Evolutionary conservation across 768 basidiomycete species (phyloP), one percentile per base, ranked within the genome.

Genomic region (Kondoa malvinella): DNA sequence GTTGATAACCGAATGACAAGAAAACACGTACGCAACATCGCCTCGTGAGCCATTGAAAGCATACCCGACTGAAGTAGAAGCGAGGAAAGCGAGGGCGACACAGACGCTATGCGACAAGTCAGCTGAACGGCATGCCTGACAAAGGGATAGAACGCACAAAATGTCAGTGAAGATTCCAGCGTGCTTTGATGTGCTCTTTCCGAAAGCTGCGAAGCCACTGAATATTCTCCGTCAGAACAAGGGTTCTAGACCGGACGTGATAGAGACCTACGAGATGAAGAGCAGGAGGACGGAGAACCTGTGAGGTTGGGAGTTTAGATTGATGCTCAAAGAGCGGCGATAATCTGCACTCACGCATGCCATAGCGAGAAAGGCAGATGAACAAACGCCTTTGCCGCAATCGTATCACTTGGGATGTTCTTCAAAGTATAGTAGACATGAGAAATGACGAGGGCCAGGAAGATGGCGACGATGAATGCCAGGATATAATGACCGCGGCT

Each of bases 21-120:
- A 14, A 25, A 56, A 56, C 50, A 25, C 14, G 25, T 25, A 25
- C 25, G 58, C 58, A 12, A 31, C 30, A 25, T 59, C 58, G 67
- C 94, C 94, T 76, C 92, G 88, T 1, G 83, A 79, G 15, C 86
- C 85, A 26, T 88, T 87, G 82, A 94, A 94, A 40, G 92, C 89
- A 77, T 99, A 99, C 1, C 89, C 87, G n/a, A 85, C 50, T 3
- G 70, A 34, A 1, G 72, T 74, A 33, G 56, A 62, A 21, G 67
- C 72, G 40, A 70, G 67, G 68, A 62, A 68, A 29, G 64, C 66
- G 25, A 31, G 3, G 14, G 71, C 69, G 31, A 96, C 84, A 84
- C 95, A 92, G 68, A 92, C 94, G 72, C 40, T 50, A 21, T 50
- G 40, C 40, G 12, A 50, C 8, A 8, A 50, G 21, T 50, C 40